These are phyloP conservation scores for Erysimum pusillum DNA, from an alignment of 441 rosid genomes.

Conservation along the genomic window DNA sequence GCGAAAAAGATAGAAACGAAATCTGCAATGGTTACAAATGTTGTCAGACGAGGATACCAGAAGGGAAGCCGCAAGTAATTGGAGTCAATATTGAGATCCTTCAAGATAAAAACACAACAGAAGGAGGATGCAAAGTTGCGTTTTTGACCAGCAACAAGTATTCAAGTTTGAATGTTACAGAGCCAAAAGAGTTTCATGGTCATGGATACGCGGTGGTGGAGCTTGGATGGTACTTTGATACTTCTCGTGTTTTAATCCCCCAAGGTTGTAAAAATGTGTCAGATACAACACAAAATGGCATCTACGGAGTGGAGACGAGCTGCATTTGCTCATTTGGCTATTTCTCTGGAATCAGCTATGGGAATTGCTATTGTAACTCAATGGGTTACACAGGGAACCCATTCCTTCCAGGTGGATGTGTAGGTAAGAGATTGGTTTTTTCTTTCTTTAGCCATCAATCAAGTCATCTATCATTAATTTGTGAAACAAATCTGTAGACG, in stretches of 20 bases:
- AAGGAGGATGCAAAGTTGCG: constrained; percentile 41
- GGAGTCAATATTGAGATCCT: constrained; percentile 14
- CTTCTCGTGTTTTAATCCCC: constrained; percentile 19
- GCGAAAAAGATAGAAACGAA: constrained; percentile 9
- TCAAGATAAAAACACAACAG: background rate
- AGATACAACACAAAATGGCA: constrained; percentile 6
- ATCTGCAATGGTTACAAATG: constrained; percentile 38
- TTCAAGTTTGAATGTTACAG: constrained; percentile 31
- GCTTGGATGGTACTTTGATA: constrained; percentile 46
- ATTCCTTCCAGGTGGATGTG: constrained; percentile 53
- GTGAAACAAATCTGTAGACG: no score
- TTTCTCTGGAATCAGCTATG: constrained; percentile 42
- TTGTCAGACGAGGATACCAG: constrained; percentile 44
- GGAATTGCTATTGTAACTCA: constrained; percentile 43
- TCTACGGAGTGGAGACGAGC: background rate
- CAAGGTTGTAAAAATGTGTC: constrained; percentile 29
- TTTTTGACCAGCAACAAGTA: constrained; percentile 41
- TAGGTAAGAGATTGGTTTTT: constrained; percentile 40
- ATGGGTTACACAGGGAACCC: constrained; percentile 57
- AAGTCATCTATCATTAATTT: background rate
- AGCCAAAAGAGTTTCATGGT: constrained; percentile 32
- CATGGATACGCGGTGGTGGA: constrained; percentile 35
- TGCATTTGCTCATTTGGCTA: constrained; percentile 32
- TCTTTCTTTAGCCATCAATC: background rate
- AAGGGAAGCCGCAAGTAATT: constrained; percentile 24